Evolutionary conservation across 179 eudicot genomes (phyloP).

Genomic region (Silene noctiflora): DNA sequence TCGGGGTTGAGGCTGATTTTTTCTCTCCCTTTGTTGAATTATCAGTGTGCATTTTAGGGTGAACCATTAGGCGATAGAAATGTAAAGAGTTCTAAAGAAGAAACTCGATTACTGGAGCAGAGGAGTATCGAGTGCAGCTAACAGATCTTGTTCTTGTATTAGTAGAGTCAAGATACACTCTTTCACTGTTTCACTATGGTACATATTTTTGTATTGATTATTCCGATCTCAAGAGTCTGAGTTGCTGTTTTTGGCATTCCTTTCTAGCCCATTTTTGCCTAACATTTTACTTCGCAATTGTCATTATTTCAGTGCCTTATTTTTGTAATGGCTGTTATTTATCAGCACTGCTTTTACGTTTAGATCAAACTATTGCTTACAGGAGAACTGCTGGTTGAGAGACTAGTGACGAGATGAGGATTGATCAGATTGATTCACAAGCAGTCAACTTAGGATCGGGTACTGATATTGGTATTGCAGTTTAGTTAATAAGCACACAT

Average conservation of each 20-base stretch:
- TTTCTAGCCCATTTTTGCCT: not conserved
- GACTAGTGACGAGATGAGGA: not conserved
- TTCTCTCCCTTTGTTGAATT: conserved; percentile 7
- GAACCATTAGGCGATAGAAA: not conserved
- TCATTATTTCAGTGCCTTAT: conserved; percentile 15
- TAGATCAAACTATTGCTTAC: not conserved
- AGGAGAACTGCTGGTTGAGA: not conserved
- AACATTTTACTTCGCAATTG: not conserved
- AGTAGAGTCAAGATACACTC: not conserved
- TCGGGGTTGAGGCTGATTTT: not conserved
- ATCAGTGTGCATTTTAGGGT: not conserved
- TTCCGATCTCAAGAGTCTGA: conserved; percentile 2
- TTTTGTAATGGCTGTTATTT: conserved; percentile 13
- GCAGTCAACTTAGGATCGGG: not conserved
- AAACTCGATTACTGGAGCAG: not conserved
- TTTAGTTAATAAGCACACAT: no score
- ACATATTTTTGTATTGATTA: not conserved
- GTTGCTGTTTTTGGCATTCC: not conserved
- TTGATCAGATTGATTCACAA: not conserved
- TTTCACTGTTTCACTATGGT: no score
- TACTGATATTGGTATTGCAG: not conserved
- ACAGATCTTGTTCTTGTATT: not conserved
- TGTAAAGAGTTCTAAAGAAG: not conserved
- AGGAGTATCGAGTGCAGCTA: not conserved
- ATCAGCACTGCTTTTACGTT: not conserved